Percentiles rank a stretch among this genome's conserved stretches.
Conservation (phyloP, 306 rosid species). For the Ochetophila trinervis region DNA sequence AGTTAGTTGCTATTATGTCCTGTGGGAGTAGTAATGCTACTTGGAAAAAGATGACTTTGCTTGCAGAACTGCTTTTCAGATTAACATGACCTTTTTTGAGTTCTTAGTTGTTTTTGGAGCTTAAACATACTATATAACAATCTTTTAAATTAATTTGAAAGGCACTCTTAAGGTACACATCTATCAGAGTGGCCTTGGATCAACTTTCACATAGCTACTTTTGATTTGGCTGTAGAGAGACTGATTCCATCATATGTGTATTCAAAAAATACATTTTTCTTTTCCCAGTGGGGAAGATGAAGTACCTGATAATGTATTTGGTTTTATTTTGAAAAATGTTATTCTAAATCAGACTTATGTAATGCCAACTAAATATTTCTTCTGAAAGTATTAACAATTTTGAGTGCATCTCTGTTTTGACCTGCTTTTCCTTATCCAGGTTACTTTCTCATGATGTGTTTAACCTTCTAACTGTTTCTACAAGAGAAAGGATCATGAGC, state of each 20-base stretch:
- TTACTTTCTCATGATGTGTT: neutral
- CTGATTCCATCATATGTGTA: neutral
- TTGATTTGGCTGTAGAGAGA: neutral
- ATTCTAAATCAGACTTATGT: neutral
- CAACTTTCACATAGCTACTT: neutral
- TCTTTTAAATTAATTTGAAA: too few relatives aligned
- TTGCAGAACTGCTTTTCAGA: too few relatives aligned
- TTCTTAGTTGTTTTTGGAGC: too few relatives aligned
- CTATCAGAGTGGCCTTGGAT: neutral
- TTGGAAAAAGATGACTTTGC: too few relatives aligned
- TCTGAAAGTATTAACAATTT: neutral
- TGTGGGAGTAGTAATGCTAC: too few relatives aligned
- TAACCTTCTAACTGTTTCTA: conserved; percentile 7
- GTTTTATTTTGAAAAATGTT: neutral
- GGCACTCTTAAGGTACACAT: neutral
- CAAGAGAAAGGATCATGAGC: conserved; percentile 55
- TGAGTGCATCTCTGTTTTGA: neutral
- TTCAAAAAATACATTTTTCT: neutral
- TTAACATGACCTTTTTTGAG: too few relatives aligned
- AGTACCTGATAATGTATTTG: neutral
- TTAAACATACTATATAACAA: too few relatives aligned
- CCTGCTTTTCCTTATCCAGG: neutral
- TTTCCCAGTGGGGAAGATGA: neutral
- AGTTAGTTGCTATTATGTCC: too few relatives aligned
- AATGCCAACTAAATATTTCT: neutral